phyloP scores from a whole-genome alignment of 2,329 filamentous ascomycete species.

The Trichoderma breve region DNA sequence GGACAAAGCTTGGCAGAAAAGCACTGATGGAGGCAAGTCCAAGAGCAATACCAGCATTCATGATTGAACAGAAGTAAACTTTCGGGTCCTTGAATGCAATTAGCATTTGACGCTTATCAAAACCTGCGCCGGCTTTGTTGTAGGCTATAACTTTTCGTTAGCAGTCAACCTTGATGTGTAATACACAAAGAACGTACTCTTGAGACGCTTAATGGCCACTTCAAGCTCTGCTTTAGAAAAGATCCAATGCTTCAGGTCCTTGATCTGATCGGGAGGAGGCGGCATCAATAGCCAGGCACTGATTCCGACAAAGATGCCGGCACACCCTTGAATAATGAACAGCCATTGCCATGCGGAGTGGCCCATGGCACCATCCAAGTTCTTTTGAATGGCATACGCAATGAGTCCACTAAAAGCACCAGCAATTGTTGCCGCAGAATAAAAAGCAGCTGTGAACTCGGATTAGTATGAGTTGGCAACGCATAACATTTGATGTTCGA shows the following conservation, averaged over 20 bases:
- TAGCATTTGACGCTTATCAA: not conserved
- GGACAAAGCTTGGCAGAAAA: not conserved
- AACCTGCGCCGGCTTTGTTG: not conserved
- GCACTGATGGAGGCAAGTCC: not conserved
- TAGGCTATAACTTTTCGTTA: not conserved
- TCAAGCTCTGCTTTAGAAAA: not conserved
- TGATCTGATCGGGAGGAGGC: not conserved
- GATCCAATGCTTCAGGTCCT: not conserved
- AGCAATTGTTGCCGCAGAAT: not conserved
- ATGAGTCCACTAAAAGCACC: not conserved
- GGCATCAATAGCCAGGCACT: not conserved
- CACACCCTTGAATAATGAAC: slow-evolving; percentile 7
- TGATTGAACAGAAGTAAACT: not conserved
- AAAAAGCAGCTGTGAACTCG: not conserved
- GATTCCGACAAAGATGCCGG: slow-evolving; percentile 1
- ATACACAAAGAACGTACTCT: not conserved
- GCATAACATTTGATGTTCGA: not conserved
- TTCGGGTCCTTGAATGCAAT: not conserved
- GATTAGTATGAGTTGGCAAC: not conserved
- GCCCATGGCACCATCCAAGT: not conserved
- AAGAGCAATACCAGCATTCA: not conserved
- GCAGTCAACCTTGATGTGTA: accelerated
- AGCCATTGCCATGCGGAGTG: slow-evolving; percentile 1
- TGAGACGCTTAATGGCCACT: not conserved
- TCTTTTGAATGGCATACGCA: not conserved